These are phyloP conservation scores for Triticum urartu DNA, from an alignment of 176 grass and related monocot species.

Conservation along the genomic window DNA sequence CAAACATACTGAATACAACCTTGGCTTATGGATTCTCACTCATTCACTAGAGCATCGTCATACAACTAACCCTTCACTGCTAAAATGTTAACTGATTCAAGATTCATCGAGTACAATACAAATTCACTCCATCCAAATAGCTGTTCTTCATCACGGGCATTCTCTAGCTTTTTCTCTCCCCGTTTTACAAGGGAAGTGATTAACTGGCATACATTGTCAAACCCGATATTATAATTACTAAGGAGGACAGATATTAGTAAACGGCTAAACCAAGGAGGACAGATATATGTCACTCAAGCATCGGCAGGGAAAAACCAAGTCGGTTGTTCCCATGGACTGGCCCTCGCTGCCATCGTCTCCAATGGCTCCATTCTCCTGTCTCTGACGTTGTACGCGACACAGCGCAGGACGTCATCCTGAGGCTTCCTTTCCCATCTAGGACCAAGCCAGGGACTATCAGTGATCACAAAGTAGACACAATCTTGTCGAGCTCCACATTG, in stretches of 20 bases:
- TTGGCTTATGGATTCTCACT: background rate
- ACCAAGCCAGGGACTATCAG: background rate
- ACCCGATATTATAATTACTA: no score
- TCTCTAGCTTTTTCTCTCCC: no score
- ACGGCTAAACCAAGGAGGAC: no score
- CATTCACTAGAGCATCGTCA: background rate
- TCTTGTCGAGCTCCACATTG: slow-evolving; percentile 8
- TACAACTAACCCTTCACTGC: background rate
- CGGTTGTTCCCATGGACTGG: background rate
- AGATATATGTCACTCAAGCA: background rate
- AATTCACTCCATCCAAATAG: no score
- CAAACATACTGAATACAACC: background rate
- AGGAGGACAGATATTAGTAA: no score
- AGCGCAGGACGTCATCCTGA: background rate
- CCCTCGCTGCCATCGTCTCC: background rate
- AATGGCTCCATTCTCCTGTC: background rate
- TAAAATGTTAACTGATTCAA: background rate
- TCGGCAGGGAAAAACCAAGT: background rate
- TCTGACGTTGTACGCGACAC: slow-evolving; percentile 4
- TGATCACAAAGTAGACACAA: slow-evolving; percentile 18
- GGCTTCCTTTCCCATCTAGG: background rate
- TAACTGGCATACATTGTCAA: no score
- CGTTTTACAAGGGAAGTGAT: no score
- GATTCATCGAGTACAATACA: no score
- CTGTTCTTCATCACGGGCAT: no score